Evolutionary conservation across 176 grass and related monocot species (phyloP).

Genomic region (Oryza officinalis): DNA sequence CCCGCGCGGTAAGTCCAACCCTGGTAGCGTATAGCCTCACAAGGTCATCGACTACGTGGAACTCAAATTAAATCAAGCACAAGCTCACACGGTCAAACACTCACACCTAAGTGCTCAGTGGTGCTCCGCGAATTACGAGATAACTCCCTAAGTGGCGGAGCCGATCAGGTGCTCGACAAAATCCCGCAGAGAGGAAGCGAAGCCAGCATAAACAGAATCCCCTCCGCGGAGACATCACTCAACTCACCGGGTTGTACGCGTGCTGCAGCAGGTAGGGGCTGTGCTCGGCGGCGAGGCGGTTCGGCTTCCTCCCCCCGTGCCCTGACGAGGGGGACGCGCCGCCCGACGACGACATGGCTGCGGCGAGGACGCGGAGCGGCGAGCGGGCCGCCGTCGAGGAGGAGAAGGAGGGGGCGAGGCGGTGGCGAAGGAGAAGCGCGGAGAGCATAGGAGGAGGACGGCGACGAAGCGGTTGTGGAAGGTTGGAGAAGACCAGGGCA

Average conservation of each 20-base stretch:
- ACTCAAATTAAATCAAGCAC: background rate
- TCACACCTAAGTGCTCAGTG: background rate
- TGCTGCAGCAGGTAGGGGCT: slow-evolving; percentile 99
- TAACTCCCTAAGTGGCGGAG: background rate
- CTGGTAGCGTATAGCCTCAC: too few relatives aligned
- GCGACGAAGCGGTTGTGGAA: slow-evolving; percentile 7
- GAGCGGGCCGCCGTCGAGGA: background rate
- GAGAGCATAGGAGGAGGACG: slow-evolving; percentile 17
- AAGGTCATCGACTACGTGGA: background rate
- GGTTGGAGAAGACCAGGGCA: slow-evolving; percentile 40
- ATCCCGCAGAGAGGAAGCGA: background rate
- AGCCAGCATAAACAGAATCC: background rate
- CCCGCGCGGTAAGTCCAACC: too few relatives aligned
- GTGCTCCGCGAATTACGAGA: background rate
- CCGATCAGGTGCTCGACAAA: slow-evolving; percentile 31
- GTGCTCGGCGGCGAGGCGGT: slow-evolving; percentile 91
- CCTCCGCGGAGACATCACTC: background rate
- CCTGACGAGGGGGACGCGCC: slow-evolving; percentile 33
- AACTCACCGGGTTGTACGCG: slow-evolving; percentile 82
- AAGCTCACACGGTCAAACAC: background rate
- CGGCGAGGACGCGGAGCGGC: slow-evolving; percentile 32
- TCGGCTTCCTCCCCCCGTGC: slow-evolving; percentile 44
- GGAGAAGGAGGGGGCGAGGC: background rate
- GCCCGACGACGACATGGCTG: slow-evolving; percentile 44
- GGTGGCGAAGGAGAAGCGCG: slow-evolving; percentile 12